These are phyloP conservation scores for Phaeosphaeria sp. DNA, from an alignment of 2,329 filamentous ascomycete species.

Conservation along the genomic window DNA sequence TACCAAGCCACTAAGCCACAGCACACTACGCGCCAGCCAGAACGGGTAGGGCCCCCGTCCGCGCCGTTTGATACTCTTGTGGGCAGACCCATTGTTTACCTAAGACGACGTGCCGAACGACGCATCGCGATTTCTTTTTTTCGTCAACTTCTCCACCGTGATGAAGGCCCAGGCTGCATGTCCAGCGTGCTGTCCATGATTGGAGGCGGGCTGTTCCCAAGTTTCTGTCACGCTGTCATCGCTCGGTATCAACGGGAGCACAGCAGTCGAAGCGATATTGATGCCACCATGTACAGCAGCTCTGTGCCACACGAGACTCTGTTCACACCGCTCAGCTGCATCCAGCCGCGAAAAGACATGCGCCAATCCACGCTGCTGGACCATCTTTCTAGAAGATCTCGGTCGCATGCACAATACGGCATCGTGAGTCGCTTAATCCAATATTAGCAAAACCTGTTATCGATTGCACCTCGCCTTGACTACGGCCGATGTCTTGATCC, in stretches of 20 bases:
- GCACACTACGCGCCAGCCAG: neutral
- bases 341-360: conserved; percentile 19
- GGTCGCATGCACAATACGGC: neutral
- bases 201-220: conserved; percentile 16
- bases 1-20: conserved; percentile 7
- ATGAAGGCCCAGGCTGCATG: conserved; percentile 24
- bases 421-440: conserved; percentile 19
- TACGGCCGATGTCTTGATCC: neutral
- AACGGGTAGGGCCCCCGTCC: conserved; percentile 5
- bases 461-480: conserved; percentile 20
- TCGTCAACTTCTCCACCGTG: conserved; percentile 29
- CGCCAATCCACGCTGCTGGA: conserved; percentile 28
- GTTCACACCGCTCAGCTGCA: conserved; percentile 40
- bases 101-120: conserved; percentile 16
- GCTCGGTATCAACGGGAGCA: conserved; percentile 15
- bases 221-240: conserved; percentile 13
- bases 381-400: conserved; percentile 7
- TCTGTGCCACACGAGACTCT: conserved; percentile 29
- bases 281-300: conserved; percentile 38
- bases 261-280: conserved; percentile 37
- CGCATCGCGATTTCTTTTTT: conserved; percentile 10
- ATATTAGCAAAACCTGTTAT: conserved; percentile 24
- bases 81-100: conserved; percentile 11
- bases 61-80: conserved; percentile 11
- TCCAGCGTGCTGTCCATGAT: conserved; percentile 11